A percentile compares a stretch with the other conserved stretches of the same genome.
These are phyloP conservation scores for Tulasnella sp. DNA, from an alignment of 768 basidiomycete species.

Conservation along the genomic window DNA sequence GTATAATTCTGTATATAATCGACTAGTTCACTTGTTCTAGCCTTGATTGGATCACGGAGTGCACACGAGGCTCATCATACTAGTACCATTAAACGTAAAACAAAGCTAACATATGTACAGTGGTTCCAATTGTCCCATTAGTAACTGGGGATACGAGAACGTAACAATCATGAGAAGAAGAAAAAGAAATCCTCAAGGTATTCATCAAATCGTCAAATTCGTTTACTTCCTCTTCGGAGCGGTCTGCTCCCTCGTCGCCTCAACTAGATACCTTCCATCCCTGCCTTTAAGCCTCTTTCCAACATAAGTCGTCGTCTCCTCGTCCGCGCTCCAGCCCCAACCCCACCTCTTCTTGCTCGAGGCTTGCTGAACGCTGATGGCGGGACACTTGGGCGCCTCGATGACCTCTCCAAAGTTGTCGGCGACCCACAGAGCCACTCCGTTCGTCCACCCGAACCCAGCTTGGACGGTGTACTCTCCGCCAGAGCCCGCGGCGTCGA, in stretches of 20 bases:
- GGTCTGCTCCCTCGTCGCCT: background rate
- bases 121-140: too few species aligned
- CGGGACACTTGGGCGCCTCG: conserved; percentile 60
- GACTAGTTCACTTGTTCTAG: too few species aligned
- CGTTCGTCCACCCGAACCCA: conserved; percentile 89
- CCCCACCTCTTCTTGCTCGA: background rate
- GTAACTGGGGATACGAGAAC: too few species aligned
- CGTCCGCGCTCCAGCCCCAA: background rate
- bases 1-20: too few species aligned
- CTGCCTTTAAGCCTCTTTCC: background rate
- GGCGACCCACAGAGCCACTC: conserved; percentile 70
- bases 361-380: background rate
- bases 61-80: too few species aligned
- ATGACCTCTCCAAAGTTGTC: conserved; percentile 60
- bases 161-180: too few species aligned
- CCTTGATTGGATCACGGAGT: too few species aligned
- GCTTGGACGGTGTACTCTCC: conserved; percentile 89
- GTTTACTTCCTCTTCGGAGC: background rate
- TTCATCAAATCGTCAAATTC: background rate
- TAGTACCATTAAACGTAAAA: too few species aligned
- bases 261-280: conserved; percentile 3
- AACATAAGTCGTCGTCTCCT: background rate
- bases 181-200: too few species aligned
- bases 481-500: conserved; percentile 73
- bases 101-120: too few species aligned